These are phyloP conservation scores for Pleurotus platypus DNA, from an alignment of 768 basidiomycete species.

Conservation along the genomic window DNA sequence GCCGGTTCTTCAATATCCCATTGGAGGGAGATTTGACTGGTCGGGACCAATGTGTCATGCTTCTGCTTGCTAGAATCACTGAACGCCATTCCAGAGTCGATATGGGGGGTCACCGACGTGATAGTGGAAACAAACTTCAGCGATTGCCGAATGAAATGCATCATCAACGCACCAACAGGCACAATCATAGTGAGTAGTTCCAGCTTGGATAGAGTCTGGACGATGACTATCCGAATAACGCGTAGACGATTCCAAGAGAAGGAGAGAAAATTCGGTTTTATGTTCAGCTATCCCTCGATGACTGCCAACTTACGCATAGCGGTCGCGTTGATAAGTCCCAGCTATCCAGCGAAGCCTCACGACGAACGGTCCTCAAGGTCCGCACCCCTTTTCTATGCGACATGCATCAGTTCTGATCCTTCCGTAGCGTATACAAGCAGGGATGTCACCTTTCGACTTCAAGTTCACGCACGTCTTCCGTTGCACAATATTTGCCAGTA, in stretches of 20 bases:
- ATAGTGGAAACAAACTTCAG: slow-evolving; percentile 15
- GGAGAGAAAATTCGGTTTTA: slow-evolving; percentile 14
- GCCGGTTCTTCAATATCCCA: slow-evolving; percentile 11
- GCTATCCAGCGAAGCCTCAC: neutral
- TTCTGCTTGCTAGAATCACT: neutral
- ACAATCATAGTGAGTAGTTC: slow-evolving; percentile 6
- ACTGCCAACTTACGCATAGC: neutral
- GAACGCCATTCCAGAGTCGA: slow-evolving; percentile 5
- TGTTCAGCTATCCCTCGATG: slow-evolving; percentile 7
- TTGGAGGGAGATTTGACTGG: slow-evolving; percentile 16
- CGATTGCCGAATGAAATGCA: slow-evolving; percentile 12
- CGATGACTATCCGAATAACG: neutral
- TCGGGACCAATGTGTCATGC: neutral
- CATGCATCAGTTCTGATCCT: too few species aligned
- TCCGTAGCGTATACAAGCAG: too few species aligned
- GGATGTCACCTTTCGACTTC: too few species aligned
- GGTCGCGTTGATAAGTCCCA: neutral
- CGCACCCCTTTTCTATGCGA: too few species aligned
- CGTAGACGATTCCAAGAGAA: slow-evolving; percentile 12
- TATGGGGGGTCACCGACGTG: slow-evolving; percentile 19
- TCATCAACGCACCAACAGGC: slow-evolving; percentile 15
- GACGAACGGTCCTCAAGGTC: too few species aligned
- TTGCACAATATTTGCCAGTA: too few species aligned
- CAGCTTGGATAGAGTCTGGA: neutral
- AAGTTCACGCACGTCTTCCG: too few species aligned